Evolutionary conservation across 2,329 filamentous ascomycete genomes (phyloP).

Genomic region (Cercospora sp.): DNA sequence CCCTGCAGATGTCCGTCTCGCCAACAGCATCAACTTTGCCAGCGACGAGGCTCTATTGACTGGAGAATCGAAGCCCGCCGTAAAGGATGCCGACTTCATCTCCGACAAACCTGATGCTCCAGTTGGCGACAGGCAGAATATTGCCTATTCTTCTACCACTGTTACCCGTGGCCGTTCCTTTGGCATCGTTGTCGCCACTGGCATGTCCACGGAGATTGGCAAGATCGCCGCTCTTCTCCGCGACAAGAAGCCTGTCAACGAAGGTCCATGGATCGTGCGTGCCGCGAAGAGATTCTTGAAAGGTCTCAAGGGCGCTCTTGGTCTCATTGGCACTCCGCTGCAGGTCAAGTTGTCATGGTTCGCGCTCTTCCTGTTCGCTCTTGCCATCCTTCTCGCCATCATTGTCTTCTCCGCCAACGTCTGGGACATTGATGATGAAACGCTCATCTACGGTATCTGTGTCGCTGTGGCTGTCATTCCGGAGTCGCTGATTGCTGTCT

Average conservation of each 20-base stretch:
- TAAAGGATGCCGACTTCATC: slow-evolving; percentile 34
- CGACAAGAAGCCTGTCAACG: slow-evolving; percentile 35
- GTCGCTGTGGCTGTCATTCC: slow-evolving; percentile 51
- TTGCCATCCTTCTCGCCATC: slow-evolving; percentile 68
- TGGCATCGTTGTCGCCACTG: slow-evolving; percentile 59
- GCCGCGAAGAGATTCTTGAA: slow-evolving; percentile 51
- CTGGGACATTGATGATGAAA: slow-evolving; percentile 44
- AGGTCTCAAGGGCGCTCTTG: slow-evolving; percentile 48
- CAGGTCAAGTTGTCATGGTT: slow-evolving; percentile 84
- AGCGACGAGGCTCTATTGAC: slow-evolving; percentile 72
- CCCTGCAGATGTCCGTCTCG: slow-evolving; percentile 62
- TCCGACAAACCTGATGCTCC: slow-evolving; percentile 47
- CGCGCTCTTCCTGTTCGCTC: slow-evolving; percentile 73
- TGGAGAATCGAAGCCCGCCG: slow-evolving; percentile 62
- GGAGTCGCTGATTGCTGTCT: slow-evolving; percentile 61
- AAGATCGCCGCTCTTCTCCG: slow-evolving; percentile 56
- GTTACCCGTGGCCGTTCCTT: slow-evolving; percentile 63
- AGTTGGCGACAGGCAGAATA: slow-evolving; percentile 63
- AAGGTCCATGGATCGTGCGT: slow-evolving; percentile 24
- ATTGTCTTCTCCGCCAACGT: slow-evolving; percentile 66
- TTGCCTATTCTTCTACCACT: slow-evolving; percentile 64
- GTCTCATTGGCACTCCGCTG: slow-evolving; percentile 68
- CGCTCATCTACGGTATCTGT: slow-evolving; percentile 51
- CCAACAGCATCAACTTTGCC: slow-evolving; percentile 71
- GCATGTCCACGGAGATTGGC: slow-evolving; percentile 67